phyloP scores from a whole-genome alignment of 2,329 filamentous ascomycete species.

The Cladosporium sp. region DNA sequence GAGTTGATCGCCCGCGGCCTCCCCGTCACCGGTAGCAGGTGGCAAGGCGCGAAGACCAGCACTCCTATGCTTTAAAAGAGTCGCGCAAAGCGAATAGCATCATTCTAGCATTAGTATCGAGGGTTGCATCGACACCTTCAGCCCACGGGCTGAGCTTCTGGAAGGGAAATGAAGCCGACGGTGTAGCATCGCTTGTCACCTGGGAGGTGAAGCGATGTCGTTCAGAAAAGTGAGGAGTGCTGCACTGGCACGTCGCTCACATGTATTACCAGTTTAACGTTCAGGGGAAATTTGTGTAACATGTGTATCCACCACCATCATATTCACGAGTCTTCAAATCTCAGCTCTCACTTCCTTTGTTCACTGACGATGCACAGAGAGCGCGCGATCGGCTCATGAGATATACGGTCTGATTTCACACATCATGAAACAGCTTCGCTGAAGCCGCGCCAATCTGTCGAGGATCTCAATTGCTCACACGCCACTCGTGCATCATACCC shows the following conservation, averaged over 20 bases:
- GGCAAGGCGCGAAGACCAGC: conserved; percentile 9
- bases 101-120: neutral
- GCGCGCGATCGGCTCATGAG: too few species aligned
- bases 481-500: too few species aligned
- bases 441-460: neutral
- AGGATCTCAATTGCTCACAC: neutral
- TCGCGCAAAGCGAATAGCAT: neutral
- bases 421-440: neutral
- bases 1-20: conserved; percentile 62
- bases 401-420: too few species aligned
- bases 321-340: neutral
- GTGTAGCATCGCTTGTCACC: neutral
- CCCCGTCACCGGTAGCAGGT: conserved; percentile 47
- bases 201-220: neutral
- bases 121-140: neutral
- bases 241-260: conserved; percentile 5
- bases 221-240: conserved; percentile 3
- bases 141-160: neutral
- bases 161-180: neutral
- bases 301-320: conserved; percentile 1
- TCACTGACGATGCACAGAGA: neutral
- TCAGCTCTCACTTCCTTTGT: neutral
- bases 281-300: conserved; percentile 6
- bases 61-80: neutral
- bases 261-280: conserved; percentile 9